phyloP scores from a whole-genome alignment of 805 yeast genomes.

The Saturnispora galanensis region DNA sequence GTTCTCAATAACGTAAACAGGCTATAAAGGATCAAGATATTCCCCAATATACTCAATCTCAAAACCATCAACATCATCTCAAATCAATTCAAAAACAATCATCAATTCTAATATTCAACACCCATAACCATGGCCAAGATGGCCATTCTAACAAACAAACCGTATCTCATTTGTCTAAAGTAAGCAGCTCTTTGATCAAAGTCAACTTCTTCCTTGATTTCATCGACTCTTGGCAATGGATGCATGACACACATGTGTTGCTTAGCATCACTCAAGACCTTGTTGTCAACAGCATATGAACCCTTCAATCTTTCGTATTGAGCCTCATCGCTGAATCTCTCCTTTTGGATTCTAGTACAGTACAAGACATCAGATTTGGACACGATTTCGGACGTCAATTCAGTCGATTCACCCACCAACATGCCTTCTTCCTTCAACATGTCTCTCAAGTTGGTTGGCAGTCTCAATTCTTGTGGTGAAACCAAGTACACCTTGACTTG shows the following conservation, averaged over 20 bases:
- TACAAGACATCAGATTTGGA: slow-evolving; percentile 89
- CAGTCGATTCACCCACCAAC: slow-evolving; percentile 64
- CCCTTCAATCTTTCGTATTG: slow-evolving; percentile 87
- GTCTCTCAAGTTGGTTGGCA: slow-evolving; percentile 67
- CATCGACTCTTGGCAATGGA: slow-evolving; percentile 95
- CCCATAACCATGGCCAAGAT: slow-evolving; percentile 96
- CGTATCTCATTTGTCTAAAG: slow-evolving; percentile 99
- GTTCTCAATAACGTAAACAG: slow-evolving; percentile 4
- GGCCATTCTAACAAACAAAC: slow-evolving; percentile 98
- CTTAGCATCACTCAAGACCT: slow-evolving; percentile 82
- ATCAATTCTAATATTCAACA: slow-evolving; percentile 52
- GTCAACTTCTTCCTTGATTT: slow-evolving; percentile 96
- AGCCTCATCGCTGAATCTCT: slow-evolving; percentile 68
- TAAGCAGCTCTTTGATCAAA: slow-evolving; percentile 99
- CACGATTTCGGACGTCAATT: slow-evolving; percentile 74
- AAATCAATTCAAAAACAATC: neutral
- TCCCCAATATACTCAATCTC: slow-evolving; percentile 14
- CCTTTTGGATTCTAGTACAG: slow-evolving; percentile 98
- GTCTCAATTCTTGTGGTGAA: slow-evolving; percentile 75
- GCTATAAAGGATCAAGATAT: slow-evolving; percentile 5
- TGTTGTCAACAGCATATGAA: slow-evolving; percentile 86
- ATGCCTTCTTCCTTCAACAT: slow-evolving; percentile 59
- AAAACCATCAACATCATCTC: neutral
- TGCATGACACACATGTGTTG: slow-evolving; percentile 99
- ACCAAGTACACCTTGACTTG: slow-evolving; percentile 89